Base-by-base conservation (phyloP, 129 eudicot genomes). In the Deinandra increscens region DNA sequence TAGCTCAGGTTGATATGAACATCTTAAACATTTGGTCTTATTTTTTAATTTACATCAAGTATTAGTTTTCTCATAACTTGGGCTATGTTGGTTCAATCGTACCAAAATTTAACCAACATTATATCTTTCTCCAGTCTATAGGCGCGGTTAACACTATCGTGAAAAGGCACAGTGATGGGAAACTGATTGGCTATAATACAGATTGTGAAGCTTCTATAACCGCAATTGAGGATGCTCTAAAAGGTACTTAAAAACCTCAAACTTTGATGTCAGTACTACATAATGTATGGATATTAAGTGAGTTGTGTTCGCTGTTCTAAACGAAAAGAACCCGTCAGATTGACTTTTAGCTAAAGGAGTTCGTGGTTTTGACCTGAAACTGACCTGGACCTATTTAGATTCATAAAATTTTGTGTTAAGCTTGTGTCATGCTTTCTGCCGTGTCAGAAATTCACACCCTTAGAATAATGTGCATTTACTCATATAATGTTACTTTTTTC, bases 141-240 rank as follows among this genome's bases (percentile, higher is more conserved):
- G 97, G 97, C n/a, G 97, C 97, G 42, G 97, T 84, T 13, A 90
- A 90, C 66, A 90, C 94, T 2, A 84, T 90, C 17, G 56, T 90
- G 63, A 82, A 84, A 72, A 82, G 90, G 71, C 74, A 65, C 23
- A 74, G 66, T 44, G 97, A 90, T 71, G 94, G 97, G 69, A 84
- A 84, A 88, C 79, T 90, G 38, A 76, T 86, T 26, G 97, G 94
- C 54, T 86, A 90, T 66, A 90, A 90, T 74, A 90, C 97, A 68
- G 97, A 90, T 68, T 90, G 90, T 64, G 94, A 86, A 74, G 97
- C 94, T 67, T 83, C 94, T 22, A 84, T 90, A 69, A 79, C 85
- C 63, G 90, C 94, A 48, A 86, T 90, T 34, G 97, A 90, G 76
- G 97, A 86, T 82, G 93, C 94, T 75, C 51, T 89, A 13, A 86